phyloP scores from a whole-genome alignment of 768 basidiomycete species.

The Podaxis mareebaensis region DNA sequence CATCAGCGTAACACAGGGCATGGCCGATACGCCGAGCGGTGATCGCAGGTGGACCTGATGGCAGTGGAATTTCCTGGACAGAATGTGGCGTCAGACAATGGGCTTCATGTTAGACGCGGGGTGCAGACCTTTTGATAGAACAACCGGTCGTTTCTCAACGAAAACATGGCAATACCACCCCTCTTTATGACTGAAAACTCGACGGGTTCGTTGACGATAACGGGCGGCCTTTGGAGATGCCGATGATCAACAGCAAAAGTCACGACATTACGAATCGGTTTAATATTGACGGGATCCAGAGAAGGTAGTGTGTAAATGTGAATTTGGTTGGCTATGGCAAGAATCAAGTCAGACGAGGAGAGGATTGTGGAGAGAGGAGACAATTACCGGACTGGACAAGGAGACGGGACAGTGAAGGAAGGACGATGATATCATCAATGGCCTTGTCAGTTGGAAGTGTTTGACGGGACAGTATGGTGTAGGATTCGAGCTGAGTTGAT shows the following conservation, averaged over 20 bases:
- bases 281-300: constrained; percentile 74
- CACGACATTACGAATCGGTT: constrained; percentile 79
- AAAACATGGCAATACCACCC: constrained; percentile 60
- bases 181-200: constrained; percentile 78
- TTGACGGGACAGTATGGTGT: constrained; percentile 69
- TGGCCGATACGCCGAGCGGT: constrained; percentile 63
- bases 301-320: constrained; percentile 82
- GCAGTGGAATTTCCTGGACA: constrained; percentile 70
- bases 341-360: neutral
- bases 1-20: constrained; percentile 74
- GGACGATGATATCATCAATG: constrained; percentile 77
- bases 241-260: constrained; percentile 83
- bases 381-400: constrained; percentile 71
- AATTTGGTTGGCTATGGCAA: constrained; percentile 55
- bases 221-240: constrained; percentile 53
- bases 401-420: constrained; percentile 73
- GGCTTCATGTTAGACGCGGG: neutral
- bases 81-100: neutral
- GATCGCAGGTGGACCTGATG: constrained; percentile 37
- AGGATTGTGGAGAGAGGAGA: neutral
- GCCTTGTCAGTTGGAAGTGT: constrained; percentile 66
- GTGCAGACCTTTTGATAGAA: constrained; percentile 55
- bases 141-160: constrained; percentile 60
- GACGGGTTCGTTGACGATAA: constrained; percentile 47
- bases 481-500: constrained; percentile 52